phyloP scores from a whole-genome alignment of 2,329 filamentous ascomycete species.

The Thelonectria olida region DNA sequence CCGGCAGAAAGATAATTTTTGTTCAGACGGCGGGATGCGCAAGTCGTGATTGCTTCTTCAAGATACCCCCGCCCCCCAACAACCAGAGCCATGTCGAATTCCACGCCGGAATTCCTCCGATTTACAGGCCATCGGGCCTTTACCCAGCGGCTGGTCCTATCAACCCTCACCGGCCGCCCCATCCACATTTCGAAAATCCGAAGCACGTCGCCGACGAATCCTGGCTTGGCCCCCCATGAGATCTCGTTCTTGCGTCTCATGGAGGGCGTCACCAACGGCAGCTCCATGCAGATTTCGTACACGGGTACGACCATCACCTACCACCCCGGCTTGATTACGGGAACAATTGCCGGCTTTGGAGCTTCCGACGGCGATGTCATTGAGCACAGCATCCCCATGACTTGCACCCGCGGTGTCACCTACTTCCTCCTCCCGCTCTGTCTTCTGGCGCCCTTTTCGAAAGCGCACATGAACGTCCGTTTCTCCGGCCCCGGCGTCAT shows the following conservation, averaged over 20 bases:
- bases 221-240: conserved; percentile 91
- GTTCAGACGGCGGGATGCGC: conserved; percentile 29
- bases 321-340: conserved; percentile 90
- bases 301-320: conserved; percentile 94
- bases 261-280: conserved; percentile 94
- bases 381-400: conserved; percentile 80
- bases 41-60: conserved; percentile 29
- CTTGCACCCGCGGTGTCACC: conserved; percentile 82
- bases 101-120: conserved; percentile 67
- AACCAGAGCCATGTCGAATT: conserved; percentile 49
- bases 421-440: conserved; percentile 94
- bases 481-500: conserved; percentile 94
- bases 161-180: conserved; percentile 89
- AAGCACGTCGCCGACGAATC: conserved; percentile 82
- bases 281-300: conserved; percentile 93
- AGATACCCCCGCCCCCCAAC: conserved; percentile 33
- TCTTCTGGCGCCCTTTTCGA: conserved; percentile 91
- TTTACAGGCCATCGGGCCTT: conserved; percentile 89
- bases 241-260: conserved; percentile 95
- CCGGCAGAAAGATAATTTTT: conserved; percentile 52
- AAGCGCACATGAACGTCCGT: conserved; percentile 87
- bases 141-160: conserved; percentile 83
- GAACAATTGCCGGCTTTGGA: conserved; percentile 79
- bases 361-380: conserved; percentile 78
- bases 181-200: conserved; percentile 96